Evolutionary conservation across 2,329 filamentous ascomycete genomes (phyloP).

Genomic region (Colletotrichum somersetense): DNA sequence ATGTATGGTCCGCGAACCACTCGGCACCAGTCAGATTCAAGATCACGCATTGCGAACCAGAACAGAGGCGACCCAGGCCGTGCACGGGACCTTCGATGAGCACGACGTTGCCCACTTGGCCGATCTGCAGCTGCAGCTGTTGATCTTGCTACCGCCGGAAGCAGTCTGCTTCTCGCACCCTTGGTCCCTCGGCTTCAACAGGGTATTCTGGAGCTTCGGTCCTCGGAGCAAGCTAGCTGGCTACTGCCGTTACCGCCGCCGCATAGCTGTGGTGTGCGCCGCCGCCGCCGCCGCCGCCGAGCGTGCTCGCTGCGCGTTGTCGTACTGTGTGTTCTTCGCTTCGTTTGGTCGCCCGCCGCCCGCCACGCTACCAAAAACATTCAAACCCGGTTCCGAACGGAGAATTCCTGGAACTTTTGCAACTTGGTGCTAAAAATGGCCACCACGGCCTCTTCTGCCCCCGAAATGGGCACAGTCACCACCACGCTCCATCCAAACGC

Average conservation of each 20-base stretch:
- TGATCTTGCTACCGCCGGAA: slow-evolving; percentile 19
- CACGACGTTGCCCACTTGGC: slow-evolving; percentile 18
- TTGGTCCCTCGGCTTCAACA: not conserved
- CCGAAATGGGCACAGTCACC: slow-evolving; percentile 25
- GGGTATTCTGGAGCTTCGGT: slow-evolving; percentile 25
- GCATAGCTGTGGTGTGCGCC: slow-evolving; percentile 26
- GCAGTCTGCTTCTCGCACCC: not conserved
- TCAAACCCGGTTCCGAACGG: slow-evolving; percentile 27
- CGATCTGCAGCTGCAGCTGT: slow-evolving; percentile 34
- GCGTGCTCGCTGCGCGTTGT: slow-evolving; percentile 13
- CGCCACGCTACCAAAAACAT: slow-evolving; percentile 6
- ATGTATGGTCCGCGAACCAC: slow-evolving; percentile 38
- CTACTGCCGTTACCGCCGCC: slow-evolving; percentile 26
- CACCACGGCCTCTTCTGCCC: slow-evolving; percentile 32
- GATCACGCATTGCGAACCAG: slow-evolving; percentile 29
- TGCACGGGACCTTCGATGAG: slow-evolving; percentile 27
- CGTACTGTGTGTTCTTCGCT: slow-evolving; percentile 22
- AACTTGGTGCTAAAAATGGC: slow-evolving; percentile 29
- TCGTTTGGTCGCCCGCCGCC: slow-evolving; percentile 12
- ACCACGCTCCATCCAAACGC: slow-evolving; percentile 33
- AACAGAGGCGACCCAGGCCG: slow-evolving; percentile 31
- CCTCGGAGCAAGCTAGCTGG: slow-evolving; percentile 18
- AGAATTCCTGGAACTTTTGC: slow-evolving; percentile 28
- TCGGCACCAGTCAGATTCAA: slow-evolving; percentile 41
- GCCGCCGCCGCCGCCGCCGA: not conserved